Evolutionary conservation across 2,329 filamentous ascomycete species (phyloP), one percentile per base, ranked within the genome.

Genomic region (Fusarium oligoseptatum): DNA sequence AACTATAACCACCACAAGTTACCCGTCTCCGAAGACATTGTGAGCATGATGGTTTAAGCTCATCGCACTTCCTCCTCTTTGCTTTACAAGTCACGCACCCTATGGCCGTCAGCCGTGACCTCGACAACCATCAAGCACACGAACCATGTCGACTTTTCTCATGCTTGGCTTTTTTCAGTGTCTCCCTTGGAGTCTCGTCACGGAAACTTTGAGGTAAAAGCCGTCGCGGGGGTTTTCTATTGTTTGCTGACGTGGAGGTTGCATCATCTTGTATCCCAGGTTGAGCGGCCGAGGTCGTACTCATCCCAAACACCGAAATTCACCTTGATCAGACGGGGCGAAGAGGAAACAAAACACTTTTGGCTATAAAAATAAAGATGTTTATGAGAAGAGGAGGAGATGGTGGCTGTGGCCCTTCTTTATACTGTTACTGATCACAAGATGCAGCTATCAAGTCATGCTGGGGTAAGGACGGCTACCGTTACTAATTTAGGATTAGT

Each of bases 21-120:
- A 70, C 62, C 6, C 43, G 43, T 17, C 70, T 68, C 9, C 39
- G 34, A 11, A 60, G 22, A 52, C 70, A 72, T 24, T 72, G 67
- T 2, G 60, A 63, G 29, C 70, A 72, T 36, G 68, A 60, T 11
- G 70, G 70, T 14, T 72, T 72, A 12, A 50, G 39, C 24, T 72
- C 70, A 32, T 72, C 70, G 32, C 70, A 72, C 17, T 72, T 72
- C 39, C 67, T 70, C 56, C 67, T 48, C 24, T 64, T 64, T 17
- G 61, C 57, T 22, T 72, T 72, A 20, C 70, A 72, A 14, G 64
- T 70, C 17, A 67, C 32, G 29, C 70, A 72, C 8, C 70, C 70
- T 72, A 11, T 32, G 27, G 48, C 48, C 17, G 27, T 15, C 12
- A 12, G 22, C 12, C 27, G 27, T 63, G 12, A 41, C 66, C 20